phyloP scores from a whole-genome alignment of 129 eudicot species.

The Tanacetum coccineum region DNA sequence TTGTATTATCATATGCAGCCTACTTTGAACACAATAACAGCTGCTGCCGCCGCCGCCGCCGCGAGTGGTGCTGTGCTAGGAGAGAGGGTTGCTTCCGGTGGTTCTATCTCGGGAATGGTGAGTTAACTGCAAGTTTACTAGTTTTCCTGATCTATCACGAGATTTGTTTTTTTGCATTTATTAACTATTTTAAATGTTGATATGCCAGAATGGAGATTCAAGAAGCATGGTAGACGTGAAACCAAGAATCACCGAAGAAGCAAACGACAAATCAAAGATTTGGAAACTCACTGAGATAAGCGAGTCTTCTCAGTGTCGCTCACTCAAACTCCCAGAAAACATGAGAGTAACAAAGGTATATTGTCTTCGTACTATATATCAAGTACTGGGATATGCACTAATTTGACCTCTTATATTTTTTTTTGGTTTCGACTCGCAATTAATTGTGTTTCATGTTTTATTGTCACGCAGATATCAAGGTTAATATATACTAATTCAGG shows the following conservation, averaged over 20 bases:
- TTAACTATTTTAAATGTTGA: neutral
- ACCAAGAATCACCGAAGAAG: constrained; percentile 31
- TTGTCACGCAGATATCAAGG: constrained; percentile 45
- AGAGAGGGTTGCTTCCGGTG: constrained; percentile 65
- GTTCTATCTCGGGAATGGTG: constrained; percentile 61
- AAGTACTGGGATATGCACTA: neutral
- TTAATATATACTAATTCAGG: constrained; percentile 52
- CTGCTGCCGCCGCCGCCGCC: constrained; percentile 46
- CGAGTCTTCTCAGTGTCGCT: constrained; percentile 54
- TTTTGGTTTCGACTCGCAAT: no score
- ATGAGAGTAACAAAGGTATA: constrained; percentile 42
- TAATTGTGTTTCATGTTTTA: no score
- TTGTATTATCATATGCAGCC: constrained; percentile 46
- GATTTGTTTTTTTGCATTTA: neutral
- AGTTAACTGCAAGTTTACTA: constrained; percentile 17
- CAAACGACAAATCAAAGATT: constrained; percentile 27
- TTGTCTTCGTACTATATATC: neutral
- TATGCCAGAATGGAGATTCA: constrained; percentile 31
- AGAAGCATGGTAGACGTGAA: constrained; percentile 34
- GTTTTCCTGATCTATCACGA: neutral
- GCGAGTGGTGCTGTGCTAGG: constrained; percentile 52
- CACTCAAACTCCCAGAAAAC: constrained; percentile 44
- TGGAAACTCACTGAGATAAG: constrained; percentile 39
- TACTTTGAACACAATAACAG: constrained; percentile 50
- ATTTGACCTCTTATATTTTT: neutral